Percentiles rank a stretch among this genome's conserved stretches.
These are phyloP conservation scores for Tolypocladium ovalisporum DNA, from an alignment of 2,329 filamentous ascomycete species.

Conservation along the genomic window DNA sequence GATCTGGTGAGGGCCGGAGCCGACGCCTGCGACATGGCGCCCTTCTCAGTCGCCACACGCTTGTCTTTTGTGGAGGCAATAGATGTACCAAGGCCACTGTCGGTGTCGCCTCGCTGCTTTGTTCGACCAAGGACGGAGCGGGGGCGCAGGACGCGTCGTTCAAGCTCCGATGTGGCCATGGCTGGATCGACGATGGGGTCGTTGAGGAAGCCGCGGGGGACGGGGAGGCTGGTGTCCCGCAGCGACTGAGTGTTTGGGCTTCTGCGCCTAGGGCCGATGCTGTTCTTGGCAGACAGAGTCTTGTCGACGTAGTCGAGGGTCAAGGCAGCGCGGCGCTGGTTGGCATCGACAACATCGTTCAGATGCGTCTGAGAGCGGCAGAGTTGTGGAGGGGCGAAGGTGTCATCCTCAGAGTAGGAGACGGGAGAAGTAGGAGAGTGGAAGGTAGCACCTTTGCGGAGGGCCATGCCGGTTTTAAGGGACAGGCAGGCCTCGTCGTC, in stretches of 20 bases:
- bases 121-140: slow-evolving; percentile 40
- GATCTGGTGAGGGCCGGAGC: slow-evolving; percentile 53
- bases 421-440: slow-evolving; percentile 39
- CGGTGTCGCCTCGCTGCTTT: slow-evolving; percentile 58
- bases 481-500: slow-evolving; percentile 20
- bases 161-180: slow-evolving; percentile 30
- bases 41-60: slow-evolving; percentile 29
- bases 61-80: slow-evolving; percentile 52
- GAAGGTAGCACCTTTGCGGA: slow-evolving; percentile 63
- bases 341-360: slow-evolving; percentile 61
- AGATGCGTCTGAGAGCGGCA: slow-evolving; percentile 58
- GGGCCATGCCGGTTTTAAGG: slow-evolving; percentile 29
- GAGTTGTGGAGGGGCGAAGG: slow-evolving; percentile 42
- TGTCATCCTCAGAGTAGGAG: slow-evolving; percentile 23
- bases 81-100: slow-evolving; percentile 82
- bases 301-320: slow-evolving; percentile 56
- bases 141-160: slow-evolving; percentile 41
- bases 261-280: slow-evolving; percentile 26
- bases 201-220: slow-evolving; percentile 49
- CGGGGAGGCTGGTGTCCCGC: slow-evolving; percentile 45
- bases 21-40: slow-evolving; percentile 19
- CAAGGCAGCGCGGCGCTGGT: slow-evolving; percentile 57
- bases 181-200: slow-evolving; percentile 41
- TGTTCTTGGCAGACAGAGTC: slow-evolving; percentile 34
- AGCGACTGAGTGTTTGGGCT: slow-evolving; percentile 21